phyloP scores from a whole-genome alignment of 176 grass and related monocot species.

The Areca catechu region DNA sequence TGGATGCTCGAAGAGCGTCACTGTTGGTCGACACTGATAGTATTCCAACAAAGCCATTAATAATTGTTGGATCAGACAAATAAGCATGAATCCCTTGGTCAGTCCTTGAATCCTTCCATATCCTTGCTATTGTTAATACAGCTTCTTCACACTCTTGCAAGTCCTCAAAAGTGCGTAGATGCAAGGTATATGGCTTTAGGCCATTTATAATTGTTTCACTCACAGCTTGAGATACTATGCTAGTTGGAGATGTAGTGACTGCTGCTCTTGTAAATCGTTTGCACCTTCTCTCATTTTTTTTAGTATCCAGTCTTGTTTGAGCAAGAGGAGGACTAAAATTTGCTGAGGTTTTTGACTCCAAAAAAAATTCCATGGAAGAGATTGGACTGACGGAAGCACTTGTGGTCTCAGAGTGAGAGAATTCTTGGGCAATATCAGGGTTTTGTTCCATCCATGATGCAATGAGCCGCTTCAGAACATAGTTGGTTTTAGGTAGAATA shows the following conservation, averaged over 20 bases:
- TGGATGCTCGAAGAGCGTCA: background rate
- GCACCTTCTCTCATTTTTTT: background rate
- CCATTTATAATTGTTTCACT: background rate
- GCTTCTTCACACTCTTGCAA: background rate
- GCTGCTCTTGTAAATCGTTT: background rate
- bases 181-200: background rate
- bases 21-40: background rate
- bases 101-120: background rate
- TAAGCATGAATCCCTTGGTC: background rate
- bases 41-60: slow-evolving; percentile 1
- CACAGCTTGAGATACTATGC: background rate
- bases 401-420: background rate
- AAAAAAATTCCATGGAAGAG: background rate
- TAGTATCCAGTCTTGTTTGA: background rate
- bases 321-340: background rate
- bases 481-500: slow-evolving; percentile 3
- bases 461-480: background rate
- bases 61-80: background rate
- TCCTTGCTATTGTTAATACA: background rate
- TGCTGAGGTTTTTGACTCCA: background rate
- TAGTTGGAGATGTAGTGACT: background rate
- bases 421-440: background rate
- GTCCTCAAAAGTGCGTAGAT: background rate
- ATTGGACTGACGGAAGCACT: background rate
- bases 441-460: slow-evolving; percentile 5